A percentile compares a stretch with the other conserved stretches of the same genome.
Evolutionary conservation across 1,284 basidiomycete genomes (phyloP).

Genomic region (Phenoliferia sp.): DNA sequence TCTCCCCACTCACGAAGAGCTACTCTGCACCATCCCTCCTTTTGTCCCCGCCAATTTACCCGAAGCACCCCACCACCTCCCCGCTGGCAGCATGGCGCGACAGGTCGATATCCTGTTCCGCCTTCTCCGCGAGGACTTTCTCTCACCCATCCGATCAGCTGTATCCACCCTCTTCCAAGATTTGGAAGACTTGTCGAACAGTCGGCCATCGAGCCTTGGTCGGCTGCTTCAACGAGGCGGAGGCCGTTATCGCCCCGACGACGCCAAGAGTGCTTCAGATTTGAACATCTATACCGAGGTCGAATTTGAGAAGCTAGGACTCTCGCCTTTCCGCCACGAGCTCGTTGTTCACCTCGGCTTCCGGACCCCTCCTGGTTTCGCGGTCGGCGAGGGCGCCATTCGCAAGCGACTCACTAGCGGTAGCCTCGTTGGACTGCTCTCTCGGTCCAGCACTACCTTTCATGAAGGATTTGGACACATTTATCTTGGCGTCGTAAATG

Average conservation of each 20-base stretch:
- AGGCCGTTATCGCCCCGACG: constrained; percentile 17
- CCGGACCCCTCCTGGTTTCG: constrained; percentile 52
- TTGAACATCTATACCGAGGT: constrained; percentile 54
- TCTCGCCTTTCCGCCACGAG: constrained; percentile 48
- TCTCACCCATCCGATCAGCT: constrained; percentile 44
- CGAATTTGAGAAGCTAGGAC: constrained; percentile 46
- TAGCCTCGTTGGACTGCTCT: constrained; percentile 57
- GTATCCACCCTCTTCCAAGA: constrained; percentile 51
- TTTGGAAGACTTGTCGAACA: constrained; percentile 34
- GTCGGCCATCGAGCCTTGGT: constrained; percentile 4
- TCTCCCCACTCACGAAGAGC: constrained; percentile 59
- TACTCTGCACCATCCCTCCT: constrained; percentile 49
- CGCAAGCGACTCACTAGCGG: constrained; percentile 35
- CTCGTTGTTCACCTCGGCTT: constrained; percentile 49
- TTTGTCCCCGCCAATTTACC: constrained; percentile 58
- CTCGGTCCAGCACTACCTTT: constrained; percentile 49
- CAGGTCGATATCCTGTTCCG: constrained; percentile 66
- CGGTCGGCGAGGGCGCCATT: constrained; percentile 5
- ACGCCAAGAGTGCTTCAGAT: constrained; percentile 33
- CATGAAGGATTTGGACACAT: constrained; percentile 38
- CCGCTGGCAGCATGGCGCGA: constrained; percentile 54
- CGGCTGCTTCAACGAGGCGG: constrained; percentile 28
- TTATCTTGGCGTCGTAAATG: constrained; percentile 52
- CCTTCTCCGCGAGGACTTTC: constrained; percentile 62
- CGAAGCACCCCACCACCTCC: constrained; percentile 58